These are phyloP conservation scores for Elaeagnus macrophylla DNA, from an alignment of 306 rosid species.

Conservation along the genomic window DNA sequence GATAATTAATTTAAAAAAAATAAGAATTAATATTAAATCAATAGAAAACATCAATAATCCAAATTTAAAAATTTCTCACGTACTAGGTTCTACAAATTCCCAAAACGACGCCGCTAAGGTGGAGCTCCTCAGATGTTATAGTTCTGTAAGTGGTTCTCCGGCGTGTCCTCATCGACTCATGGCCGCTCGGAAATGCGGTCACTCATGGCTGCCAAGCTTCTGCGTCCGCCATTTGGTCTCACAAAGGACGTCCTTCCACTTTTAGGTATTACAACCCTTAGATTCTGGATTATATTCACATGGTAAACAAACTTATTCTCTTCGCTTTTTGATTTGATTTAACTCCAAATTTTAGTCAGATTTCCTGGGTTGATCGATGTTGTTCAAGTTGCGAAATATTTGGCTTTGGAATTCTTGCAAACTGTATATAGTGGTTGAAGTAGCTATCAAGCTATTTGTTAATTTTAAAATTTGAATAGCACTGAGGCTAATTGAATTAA, in stretches of 20 bases:
- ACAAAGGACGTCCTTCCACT: slow-evolving; percentile 58
- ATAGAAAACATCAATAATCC: too few relatives aligned
- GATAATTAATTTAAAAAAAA: too few relatives aligned
- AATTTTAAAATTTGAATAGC: too few relatives aligned
- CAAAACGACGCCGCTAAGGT: slow-evolving; percentile 14
- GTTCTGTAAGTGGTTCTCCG: slow-evolving; percentile 92
- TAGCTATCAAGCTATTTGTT: too few relatives aligned
- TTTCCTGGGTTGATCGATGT: not conserved
- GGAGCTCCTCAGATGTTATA: slow-evolving; percentile 35
- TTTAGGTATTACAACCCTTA: slow-evolving; percentile 56
- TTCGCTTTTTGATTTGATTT: too few relatives aligned
- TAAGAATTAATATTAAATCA: too few relatives aligned
- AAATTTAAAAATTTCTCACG: too few relatives aligned
- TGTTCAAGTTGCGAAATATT: not conserved
- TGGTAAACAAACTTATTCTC: slow-evolving; percentile 27
- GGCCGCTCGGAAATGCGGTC: slow-evolving; percentile 83
- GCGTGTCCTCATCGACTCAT: slow-evolving; percentile 73
- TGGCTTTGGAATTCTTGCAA: too few relatives aligned
- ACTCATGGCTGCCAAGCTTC: slow-evolving; percentile 93
- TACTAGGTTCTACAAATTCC: slow-evolving; percentile 3
- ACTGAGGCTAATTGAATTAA: too few relatives aligned
- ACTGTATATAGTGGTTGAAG: not conserved
- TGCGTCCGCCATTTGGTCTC: slow-evolving; percentile 66
- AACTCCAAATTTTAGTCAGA: too few relatives aligned
- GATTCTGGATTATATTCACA: slow-evolving; percentile 73